phyloP scores from a whole-genome alignment of 2,329 filamentous ascomycete species.

The Neospermospora avenae region DNA sequence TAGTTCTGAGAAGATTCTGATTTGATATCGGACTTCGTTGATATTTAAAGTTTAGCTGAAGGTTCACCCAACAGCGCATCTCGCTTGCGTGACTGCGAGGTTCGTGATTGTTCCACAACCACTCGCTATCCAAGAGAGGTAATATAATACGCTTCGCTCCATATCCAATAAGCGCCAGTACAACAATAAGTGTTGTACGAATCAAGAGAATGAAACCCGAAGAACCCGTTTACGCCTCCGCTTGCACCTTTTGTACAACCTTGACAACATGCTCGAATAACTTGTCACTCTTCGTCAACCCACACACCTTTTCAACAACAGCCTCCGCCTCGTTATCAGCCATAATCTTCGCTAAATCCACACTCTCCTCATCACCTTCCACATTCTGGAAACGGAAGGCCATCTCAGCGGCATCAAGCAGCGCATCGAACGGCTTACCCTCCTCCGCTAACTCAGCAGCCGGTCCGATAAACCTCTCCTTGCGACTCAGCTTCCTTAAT shows the following conservation, averaged over 20 bases:
- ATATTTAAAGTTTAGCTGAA: no score
- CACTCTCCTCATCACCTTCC: conserved; percentile 84
- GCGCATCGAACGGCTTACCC: conserved; percentile 66
- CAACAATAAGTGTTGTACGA: not conserved
- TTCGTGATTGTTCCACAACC: not conserved
- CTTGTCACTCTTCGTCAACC: conserved; percentile 72
- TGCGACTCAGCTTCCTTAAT: conserved; percentile 87
- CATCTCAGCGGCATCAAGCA: conserved; percentile 85
- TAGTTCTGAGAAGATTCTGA: not conserved
- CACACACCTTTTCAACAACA: conserved; percentile 77
- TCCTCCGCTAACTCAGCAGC: conserved; percentile 84
- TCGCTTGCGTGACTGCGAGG: not conserved
- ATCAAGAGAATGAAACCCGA: not conserved
- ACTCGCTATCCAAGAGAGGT: not conserved
- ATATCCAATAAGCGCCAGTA: conserved; percentile 5
- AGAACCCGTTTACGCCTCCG: conserved; percentile 28
- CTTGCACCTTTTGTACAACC: conserved; percentile 81
- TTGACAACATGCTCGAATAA: conserved; percentile 73
- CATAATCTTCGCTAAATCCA: conserved; percentile 82
- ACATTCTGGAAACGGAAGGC: conserved; percentile 95
- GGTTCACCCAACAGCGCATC: not conserved
- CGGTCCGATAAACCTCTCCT: conserved; percentile 93
- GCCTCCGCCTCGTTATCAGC: conserved; percentile 68
- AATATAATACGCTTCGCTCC: not conserved
- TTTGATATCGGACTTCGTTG: no score